Conservation (phyloP, 2,329 filamentous ascomycete genomes). For the Verruconis gallopava region DNA sequence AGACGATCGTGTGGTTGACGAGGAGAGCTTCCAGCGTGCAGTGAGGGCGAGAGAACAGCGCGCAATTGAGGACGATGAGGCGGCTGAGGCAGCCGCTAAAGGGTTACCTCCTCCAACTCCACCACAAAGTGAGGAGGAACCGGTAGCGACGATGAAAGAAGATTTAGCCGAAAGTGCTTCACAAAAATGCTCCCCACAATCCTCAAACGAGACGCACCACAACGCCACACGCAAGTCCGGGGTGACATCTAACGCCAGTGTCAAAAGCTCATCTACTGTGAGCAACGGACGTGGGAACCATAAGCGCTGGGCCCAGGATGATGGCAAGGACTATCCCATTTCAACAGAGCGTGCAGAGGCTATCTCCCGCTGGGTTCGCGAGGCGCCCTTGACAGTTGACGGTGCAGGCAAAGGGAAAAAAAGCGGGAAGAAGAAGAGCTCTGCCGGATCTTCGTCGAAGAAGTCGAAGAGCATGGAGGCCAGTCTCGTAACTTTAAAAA, state of each 20-base stretch:
- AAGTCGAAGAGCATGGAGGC: too few species aligned
- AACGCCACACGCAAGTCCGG: slow-evolving; percentile 2
- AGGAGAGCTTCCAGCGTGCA: slow-evolving; percentile 50
- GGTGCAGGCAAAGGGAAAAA: slow-evolving; percentile 17
- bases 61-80: slow-evolving; percentile 42
- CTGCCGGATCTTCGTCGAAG: too few species aligned
- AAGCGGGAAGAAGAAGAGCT: slow-evolving; percentile 5
- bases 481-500: too few species aligned
- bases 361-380: slow-evolving; percentile 55
- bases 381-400: slow-evolving; percentile 29
- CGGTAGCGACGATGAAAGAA: not conserved
- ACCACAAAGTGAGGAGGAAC: not conserved
- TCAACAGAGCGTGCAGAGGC: slow-evolving; percentile 55
- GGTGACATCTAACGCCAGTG: not conserved
- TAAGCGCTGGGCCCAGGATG: slow-evolving; percentile 31
- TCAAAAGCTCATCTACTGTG: not conserved
- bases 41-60: slow-evolving; percentile 47
- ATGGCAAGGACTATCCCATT: slow-evolving; percentile 56
- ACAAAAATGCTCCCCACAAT: not conserved
- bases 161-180: not conserved
- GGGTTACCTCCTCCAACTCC: not conserved
- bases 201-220: not conserved
- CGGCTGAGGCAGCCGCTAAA: slow-evolving; percentile 16
- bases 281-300: not conserved
- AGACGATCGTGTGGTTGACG: slow-evolving; percentile 55